These are phyloP conservation scores for Penicillium herquei DNA, from an alignment of 495 filamentous ascomycete genomes.

Conservation along the genomic window DNA sequence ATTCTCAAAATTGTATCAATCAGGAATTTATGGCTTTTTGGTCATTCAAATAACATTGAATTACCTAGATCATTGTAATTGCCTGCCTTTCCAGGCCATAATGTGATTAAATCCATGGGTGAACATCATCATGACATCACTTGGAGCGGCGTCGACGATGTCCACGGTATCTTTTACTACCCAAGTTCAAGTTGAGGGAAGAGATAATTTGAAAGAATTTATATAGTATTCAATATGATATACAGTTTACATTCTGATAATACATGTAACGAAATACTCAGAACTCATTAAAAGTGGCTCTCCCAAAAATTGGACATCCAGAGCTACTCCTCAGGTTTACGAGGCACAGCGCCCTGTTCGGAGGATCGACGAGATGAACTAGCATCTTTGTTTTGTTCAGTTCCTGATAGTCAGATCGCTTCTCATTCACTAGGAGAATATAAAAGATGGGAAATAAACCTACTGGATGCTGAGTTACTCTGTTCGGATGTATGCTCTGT, in stretches of 20 bases:
- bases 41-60: not conserved
- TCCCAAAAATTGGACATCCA: not conserved
- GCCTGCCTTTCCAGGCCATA: not conserved
- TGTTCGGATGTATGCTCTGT: constrained; percentile 17
- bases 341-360: constrained; percentile 7
- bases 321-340: constrained; percentile 11
- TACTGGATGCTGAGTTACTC: constrained; percentile 11
- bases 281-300: not conserved
- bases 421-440: not conserved
- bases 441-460: not conserved
- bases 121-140: constrained; percentile 25
- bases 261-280: not conserved
- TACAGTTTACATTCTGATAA: not conserved
- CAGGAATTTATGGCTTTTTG: not conserved
- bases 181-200: too few relatives aligned
- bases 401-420: not conserved
- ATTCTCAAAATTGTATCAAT: not conserved
- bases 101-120: not conserved
- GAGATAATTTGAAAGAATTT: not conserved
- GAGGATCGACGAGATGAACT: constrained; percentile 4
- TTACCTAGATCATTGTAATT: not conserved
- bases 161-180: too few relatives aligned
- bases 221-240: not conserved
- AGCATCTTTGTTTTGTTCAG: not conserved
- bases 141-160: too few relatives aligned